Base-by-base conservation (phyloP, 208 protist genomes). In the Crithidia sp. region DNA sequence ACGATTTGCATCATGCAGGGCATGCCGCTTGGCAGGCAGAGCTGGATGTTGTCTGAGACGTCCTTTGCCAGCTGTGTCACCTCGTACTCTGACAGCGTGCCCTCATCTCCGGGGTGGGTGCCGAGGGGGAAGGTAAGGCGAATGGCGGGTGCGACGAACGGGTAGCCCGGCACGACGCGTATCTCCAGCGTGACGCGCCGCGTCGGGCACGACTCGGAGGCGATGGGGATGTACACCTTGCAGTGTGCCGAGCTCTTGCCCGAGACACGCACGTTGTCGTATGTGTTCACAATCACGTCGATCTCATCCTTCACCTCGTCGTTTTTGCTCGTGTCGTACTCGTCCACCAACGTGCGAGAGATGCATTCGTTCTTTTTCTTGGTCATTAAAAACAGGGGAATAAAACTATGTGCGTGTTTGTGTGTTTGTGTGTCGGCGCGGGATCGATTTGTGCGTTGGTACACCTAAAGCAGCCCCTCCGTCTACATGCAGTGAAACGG, bases 1-100 rank as follows among this genome's bases (percentile, higher is more conserved):
- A 92, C 74, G 45, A 94, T 92, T 60, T 87, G 83, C 88, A 94
- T 89, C 67, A 92, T 83, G 59, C 82, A 93, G 4, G 86, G 86
- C 60, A 82, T 76, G 7, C 87, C 88, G 37, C 53, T 82, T 3
- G 77, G 62, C 40, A 88, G 65, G 59, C 81, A 95, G 2, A 86
- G 82, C 64, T 85, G 82, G 41, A 93, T 87, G 60, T 67, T 80
- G 39, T 90, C 83, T 17, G 37, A 63, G 3, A 95, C 64, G 14
- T 91, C 81, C 45, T 70, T 81, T 12, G 83, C 72, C 47, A 95
- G 74, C 44, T 83, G 71, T 19, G 72, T 61, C 17, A 88, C 78
- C 50, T 92, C 86, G 4, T 77, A 58, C 47, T 77, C 67, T 2
- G 59, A 83, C 14, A 93, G 58, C 19, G 77, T 47, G 2, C 67